A percentile compares a stretch with the other conserved stretches of the same genome.
These are phyloP conservation scores for Amauroascus niger DNA, from an alignment of 2,329 filamentous ascomycete species.

Conservation along the genomic window DNA sequence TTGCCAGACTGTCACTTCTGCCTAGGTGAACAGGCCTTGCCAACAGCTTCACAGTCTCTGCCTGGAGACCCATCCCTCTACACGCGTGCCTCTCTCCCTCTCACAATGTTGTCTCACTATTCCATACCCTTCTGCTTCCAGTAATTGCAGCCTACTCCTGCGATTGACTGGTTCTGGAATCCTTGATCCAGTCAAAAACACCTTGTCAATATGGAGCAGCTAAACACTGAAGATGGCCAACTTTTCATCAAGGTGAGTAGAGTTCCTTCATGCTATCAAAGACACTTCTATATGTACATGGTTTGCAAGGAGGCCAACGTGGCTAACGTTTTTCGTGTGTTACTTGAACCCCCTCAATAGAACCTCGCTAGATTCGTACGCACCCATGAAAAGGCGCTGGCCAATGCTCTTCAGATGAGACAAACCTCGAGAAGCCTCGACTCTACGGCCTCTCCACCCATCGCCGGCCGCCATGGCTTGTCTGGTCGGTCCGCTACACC, in stretches of 20 bases:
- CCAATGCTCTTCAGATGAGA: conserved; percentile 84
- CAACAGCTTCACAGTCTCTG: background rate
- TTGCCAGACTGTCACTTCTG: conserved; percentile 2
- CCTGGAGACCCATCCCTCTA: background rate
- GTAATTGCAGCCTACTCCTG: conserved; percentile 3
- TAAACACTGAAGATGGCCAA: conserved; percentile 43
- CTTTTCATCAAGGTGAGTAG: conserved; percentile 39
- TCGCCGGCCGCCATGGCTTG: conserved; percentile 51
- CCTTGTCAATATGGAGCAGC: conserved; percentile 38
- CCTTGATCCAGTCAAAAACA: conserved; percentile 20
- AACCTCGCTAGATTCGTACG: conserved; percentile 93
- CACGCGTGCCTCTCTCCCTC: background rate
- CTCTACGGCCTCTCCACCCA: conserved; percentile 47
- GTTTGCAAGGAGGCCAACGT: background rate
- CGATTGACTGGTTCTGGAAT: conserved; percentile 23
- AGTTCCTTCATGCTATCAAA: background rate
- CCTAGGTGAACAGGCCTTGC: background rate
- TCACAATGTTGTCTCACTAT: conserved; percentile 4
- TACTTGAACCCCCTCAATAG: conserved; percentile 43
- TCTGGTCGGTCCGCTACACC: conserved; percentile 59
- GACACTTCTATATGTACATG: background rate
- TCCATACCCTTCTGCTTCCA: background rate
- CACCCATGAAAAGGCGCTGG: conserved; percentile 92
- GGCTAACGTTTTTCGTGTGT: conserved; percentile 6
- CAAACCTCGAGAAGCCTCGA: conserved; percentile 58